phyloP scores from a whole-genome alignment of 2,329 filamentous ascomycete genomes.

The Phyllosticta citriasiana region DNA sequence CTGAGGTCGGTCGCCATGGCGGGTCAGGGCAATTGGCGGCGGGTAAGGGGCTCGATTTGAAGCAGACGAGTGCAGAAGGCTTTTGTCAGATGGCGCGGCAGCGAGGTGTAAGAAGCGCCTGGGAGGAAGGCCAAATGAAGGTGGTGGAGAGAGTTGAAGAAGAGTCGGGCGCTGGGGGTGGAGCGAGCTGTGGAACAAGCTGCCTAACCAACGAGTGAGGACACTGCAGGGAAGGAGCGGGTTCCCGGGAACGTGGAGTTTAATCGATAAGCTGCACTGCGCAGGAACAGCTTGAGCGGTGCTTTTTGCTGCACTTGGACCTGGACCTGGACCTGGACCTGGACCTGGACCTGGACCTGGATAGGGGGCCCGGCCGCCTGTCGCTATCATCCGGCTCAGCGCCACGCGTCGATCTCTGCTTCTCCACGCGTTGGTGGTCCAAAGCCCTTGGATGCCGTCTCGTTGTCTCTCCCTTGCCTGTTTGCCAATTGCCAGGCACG shows the following conservation, averaged over 20 bases:
- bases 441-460: background rate
- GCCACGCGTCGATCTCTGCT: background rate
- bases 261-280: background rate
- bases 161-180: background rate
- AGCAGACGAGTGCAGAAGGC: background rate
- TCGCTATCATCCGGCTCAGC: background rate
- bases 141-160: background rate
- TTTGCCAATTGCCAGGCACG: background rate
- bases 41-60: background rate
- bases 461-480: background rate
- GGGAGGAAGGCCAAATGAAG: background rate
- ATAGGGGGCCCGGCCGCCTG: background rate
- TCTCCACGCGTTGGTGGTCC: background rate
- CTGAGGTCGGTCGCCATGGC: constrained; percentile 30
- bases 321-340: background rate
- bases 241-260: background rate
- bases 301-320: background rate
- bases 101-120: background rate
- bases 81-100: background rate
- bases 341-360: background rate
- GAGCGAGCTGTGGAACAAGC: background rate
- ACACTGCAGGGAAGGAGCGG: background rate
- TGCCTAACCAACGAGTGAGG: too few species aligned
- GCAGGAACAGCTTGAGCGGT: too few species aligned
- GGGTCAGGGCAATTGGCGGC: background rate